Evolutionary conservation across 75 land plant genomes (phyloP).

Genomic region (Picea sitchensis): DNA sequence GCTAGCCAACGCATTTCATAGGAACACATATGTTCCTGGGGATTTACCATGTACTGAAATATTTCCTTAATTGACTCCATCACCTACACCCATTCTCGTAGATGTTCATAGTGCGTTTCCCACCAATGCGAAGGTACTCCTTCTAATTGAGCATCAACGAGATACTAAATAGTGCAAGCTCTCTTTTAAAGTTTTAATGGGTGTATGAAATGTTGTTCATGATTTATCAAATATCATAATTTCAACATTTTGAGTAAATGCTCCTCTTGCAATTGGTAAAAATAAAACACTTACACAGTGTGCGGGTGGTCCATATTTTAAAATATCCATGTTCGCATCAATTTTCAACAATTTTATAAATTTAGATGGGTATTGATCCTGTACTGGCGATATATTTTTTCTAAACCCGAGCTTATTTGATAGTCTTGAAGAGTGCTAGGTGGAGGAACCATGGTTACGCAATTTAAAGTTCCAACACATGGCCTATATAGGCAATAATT

Average conservation of each 20-base stretch:
- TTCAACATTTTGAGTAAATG: not conserved
- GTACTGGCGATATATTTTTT: no score
- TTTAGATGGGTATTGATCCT: not conserved
- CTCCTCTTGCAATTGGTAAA: not conserved
- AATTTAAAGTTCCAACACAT: not conserved
- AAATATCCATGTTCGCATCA: not conserved
- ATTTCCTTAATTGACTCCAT: no score
- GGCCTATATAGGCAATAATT: not conserved
- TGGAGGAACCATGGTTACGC: not conserved
- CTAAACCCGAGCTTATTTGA: not conserved
- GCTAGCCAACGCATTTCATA: no score
- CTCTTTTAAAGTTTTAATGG: not conserved
- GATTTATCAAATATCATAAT: not conserved
- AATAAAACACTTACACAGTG: not conserved
- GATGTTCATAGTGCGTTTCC: no score
- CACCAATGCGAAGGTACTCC: no score
- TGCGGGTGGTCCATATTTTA: not conserved
- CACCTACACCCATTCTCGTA: no score
- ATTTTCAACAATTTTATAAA: not conserved
- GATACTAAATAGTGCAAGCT: not conserved
- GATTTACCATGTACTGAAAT: no score
- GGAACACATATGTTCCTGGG: no score
- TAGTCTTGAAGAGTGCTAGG: not conserved
- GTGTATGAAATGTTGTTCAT: not conserved
- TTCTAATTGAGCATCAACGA: not conserved